These are phyloP conservation scores for Neurospora sublineolata DNA, from an alignment of 495 filamentous ascomycete genomes.

Conservation along the genomic window DNA sequence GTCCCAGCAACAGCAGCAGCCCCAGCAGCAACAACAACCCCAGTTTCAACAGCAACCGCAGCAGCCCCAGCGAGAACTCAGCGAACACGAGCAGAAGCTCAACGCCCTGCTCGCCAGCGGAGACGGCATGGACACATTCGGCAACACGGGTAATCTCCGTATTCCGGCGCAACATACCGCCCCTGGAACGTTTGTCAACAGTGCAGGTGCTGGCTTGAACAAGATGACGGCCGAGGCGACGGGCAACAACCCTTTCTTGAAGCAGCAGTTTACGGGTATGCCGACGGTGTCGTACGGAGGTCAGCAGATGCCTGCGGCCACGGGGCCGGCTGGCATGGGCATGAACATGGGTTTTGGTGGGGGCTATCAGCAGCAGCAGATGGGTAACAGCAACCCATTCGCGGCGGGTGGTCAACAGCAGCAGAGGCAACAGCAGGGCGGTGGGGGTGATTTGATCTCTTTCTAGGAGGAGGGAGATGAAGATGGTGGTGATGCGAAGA, in stretches of 20 bases:
- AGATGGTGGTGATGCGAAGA: background rate
- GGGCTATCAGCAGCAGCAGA: background rate
- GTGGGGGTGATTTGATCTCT: slow-evolving; percentile 81
- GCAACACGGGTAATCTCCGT: slow-evolving; percentile 86
- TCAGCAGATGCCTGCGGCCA: slow-evolving; percentile 61
- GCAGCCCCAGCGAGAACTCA: slow-evolving; percentile 43
- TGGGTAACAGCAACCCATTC: slow-evolving; percentile 59
- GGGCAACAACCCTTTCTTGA: slow-evolving; percentile 85
- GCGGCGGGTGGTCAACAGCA: slow-evolving; percentile 51
- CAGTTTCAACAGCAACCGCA: slow-evolving; percentile 31
- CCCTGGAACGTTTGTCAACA: slow-evolving; percentile 94
- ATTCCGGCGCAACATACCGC: slow-evolving; percentile 96
- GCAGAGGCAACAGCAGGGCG: slow-evolving; percentile 45
- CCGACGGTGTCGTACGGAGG: slow-evolving; percentile 47
- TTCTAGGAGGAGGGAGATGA: slow-evolving; percentile 39
- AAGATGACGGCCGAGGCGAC: slow-evolving; percentile 60
- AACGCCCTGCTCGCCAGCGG: slow-evolving; percentile 80
- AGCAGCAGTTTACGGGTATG: slow-evolving; percentile 68
- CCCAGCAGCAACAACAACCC: slow-evolving; percentile 12
- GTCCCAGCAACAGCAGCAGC: slow-evolving; percentile 19
- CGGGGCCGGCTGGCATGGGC: slow-evolving; percentile 53
- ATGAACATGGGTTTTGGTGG: background rate
- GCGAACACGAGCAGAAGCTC: slow-evolving; percentile 74
- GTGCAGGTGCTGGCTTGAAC: slow-evolving; percentile 65
- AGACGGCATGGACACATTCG: slow-evolving; percentile 93